Base-by-base conservation (phyloP, 2,329 filamentous ascomycete species). In the Pestalotiopsis fici region DNA sequence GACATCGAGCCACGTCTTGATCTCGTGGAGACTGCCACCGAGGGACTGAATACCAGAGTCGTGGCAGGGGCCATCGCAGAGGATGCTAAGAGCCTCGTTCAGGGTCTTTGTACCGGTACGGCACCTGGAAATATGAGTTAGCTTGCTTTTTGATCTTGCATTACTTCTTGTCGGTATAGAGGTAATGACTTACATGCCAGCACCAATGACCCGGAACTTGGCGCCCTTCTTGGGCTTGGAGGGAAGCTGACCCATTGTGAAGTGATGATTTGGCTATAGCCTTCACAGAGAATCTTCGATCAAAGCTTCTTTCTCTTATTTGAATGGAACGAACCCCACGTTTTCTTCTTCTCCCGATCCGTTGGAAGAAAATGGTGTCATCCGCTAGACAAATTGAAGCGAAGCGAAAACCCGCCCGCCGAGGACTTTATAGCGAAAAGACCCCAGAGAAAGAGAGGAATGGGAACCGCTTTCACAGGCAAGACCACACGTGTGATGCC, bases 81-180 rank as follows among this genome's bases (percentile, higher is more conserved):
- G 75, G 64, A 78, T 78, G 37, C 73, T 71, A 23, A 80, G 76
- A 43, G 79, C 78, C 69, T 80, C 76, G 68, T 80, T 79, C 15
- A 80, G 71, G 18, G 78, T 79, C 70, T 80, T 78, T 37, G 78
- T 78, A 64, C 77, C 77, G n/a, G 78, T 79, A 43, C 78, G 76
- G 47, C 76, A 79, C 77, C 78, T 78, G 61, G 61, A 11, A 11
- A 63, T 68, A 71, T 61, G 73, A 67, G 65, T 60, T 66, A 66
- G 35, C 39, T n/a, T 25, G 57, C 54, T 55, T 61, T 35, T 63
- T 64, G 67, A 47, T 66, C 65, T 37, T 66, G 55, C 25, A 21
- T 3, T 25, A 21, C 9, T 25, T 25, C n/a, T 15, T 28, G 3
- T 6, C 2, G 50, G 3, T 25, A n/a, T n/a, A 3, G 9, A 9